Evolutionary conservation across 2,329 filamentous ascomycete genomes (phyloP), one percentile per base, ranked within the genome.

Genomic region (Botrytis fragariae): DNA sequence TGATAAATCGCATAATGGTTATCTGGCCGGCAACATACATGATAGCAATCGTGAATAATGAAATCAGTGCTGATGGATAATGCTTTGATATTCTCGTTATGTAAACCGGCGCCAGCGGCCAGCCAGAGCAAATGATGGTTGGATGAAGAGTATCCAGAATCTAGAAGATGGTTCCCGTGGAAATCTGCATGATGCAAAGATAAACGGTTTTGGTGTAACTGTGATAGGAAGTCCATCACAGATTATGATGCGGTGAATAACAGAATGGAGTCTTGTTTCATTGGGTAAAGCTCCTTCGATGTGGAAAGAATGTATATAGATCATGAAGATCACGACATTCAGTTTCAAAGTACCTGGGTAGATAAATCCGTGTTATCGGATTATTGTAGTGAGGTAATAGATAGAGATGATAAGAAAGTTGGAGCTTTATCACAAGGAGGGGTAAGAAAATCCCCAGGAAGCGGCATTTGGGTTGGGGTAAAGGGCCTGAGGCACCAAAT

Each of bases 391-490:
- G 64, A 73, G 65, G 72, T 70, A 73, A 73, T 73, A 39, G 72
- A 73, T 70, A 73, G 39, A 42, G 54, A 70, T 42, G 70, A 72
- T 67, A 72, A 72, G 70, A 59, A 65, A 57, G 10, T 48, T 44
- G 70, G n/a, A 72, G 29, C 70, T 60, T 68, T 72, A 68, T 72
- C 70, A 62, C 51, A 48, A 72, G 61, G 70, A 72, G 64, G 64
- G 45, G 45, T 54, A 37, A 51, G 25, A 9, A 25, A 32, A 29
- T n/a, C 32, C 20, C 42, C 42, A 44, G 45, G 37, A 60, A 69
- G 51, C 32, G 51, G 45, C 45, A 37, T 37, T 37, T 25, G 48
- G 32, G 10, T 39, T 63, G 61, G 61, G 61, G 61, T 64, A 64
- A 25, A 20, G n/a, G 4, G n/a, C 18, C 22, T 68, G 32, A 54